These are phyloP conservation scores for Ceratocystis cacaofunesta DNA, from an alignment of 2,329 filamentous ascomycete species.

Conservation along the genomic window DNA sequence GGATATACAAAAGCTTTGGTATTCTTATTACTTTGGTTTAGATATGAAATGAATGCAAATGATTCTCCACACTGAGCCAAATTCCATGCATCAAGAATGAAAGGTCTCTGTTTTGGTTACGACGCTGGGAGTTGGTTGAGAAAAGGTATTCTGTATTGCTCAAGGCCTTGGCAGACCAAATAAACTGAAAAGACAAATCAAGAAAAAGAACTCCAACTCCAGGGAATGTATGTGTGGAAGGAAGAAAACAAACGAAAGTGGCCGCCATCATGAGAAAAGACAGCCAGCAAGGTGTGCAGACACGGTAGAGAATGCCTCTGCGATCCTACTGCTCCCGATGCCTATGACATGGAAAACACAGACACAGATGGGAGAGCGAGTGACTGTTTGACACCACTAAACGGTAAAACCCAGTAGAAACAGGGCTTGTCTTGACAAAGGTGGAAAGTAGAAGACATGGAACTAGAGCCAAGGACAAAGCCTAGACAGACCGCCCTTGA, in stretches of 20 bases:
- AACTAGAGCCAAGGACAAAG: neutral
- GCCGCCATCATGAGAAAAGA: neutral
- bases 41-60: neutral
- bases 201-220: conserved; percentile 17
- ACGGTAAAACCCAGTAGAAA: neutral
- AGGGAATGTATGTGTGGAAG: conserved; percentile 9
- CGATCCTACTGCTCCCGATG: neutral
- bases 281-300: neutral
- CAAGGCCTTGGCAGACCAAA: conserved; percentile 17
- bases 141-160: conserved; percentile 11
- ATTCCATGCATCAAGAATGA: neutral
- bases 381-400: neutral
- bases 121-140: neutral
- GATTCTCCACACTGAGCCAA: neutral
- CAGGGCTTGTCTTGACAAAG: neutral
- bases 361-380: neutral
- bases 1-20: conserved; percentile 15
- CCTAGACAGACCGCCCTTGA: neutral
- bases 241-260: conserved; percentile 11
- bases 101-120: too few species aligned
- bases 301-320: neutral
- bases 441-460: neutral
- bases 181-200: conserved; percentile 10
- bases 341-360: neutral
- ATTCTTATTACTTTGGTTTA: neutral